These are phyloP conservation scores for Pholiota conissans DNA, from an alignment of 768 basidiomycete species.

Conservation along the genomic window DNA sequence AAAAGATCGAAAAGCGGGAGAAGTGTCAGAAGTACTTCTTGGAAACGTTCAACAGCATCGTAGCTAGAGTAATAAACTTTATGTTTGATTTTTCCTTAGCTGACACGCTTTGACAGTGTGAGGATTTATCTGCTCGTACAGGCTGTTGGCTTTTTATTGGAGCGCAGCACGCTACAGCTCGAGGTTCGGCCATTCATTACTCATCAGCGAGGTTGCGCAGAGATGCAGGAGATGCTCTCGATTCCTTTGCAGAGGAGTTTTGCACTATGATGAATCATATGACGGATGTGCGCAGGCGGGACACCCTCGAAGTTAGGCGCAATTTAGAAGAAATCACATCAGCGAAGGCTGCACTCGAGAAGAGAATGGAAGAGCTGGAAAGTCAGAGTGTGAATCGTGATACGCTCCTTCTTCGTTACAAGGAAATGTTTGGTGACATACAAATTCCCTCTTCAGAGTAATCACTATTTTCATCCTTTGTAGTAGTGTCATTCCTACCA, in stretches of 20 bases:
- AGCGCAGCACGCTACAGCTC: background rate
- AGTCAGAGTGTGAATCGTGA: background rate
- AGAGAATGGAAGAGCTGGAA: background rate
- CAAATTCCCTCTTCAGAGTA: too few species aligned
- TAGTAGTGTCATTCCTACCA: too few species aligned
- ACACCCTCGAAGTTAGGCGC: background rate
- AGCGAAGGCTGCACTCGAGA: background rate
- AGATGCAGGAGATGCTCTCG: background rate
- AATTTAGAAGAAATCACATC: background rate
- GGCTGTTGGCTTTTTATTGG: constrained; percentile 1
- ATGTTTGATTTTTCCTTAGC: background rate
- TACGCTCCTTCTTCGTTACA: background rate
- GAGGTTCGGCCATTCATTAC: background rate
- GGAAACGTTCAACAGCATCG: background rate
- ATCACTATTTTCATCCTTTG: too few species aligned
- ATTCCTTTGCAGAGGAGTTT: background rate
- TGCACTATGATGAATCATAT: background rate
- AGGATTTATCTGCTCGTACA: background rate
- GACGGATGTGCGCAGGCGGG: background rate
- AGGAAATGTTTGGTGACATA: background rate
- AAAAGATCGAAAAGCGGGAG: background rate
- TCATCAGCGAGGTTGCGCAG: background rate
- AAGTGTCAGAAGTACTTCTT: background rate
- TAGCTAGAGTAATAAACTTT: background rate
- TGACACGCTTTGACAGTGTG: background rate